phyloP scores from a whole-genome alignment of 148 eudicot genomes.

The Spergularia bocconei region DNA sequence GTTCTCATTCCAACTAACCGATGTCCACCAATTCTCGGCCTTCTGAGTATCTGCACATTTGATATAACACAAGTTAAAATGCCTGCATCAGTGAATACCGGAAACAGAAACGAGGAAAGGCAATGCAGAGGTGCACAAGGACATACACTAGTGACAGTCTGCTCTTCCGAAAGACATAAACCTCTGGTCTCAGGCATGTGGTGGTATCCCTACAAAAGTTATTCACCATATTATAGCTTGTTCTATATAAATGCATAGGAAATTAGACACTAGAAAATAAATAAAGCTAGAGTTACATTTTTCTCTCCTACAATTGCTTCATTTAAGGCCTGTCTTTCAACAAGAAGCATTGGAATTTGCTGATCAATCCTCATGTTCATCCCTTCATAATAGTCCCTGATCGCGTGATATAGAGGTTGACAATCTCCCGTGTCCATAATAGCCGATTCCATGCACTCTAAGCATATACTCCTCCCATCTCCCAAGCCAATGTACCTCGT shows the following conservation, averaged over 20 bases:
- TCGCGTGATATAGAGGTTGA: constrained; percentile 89
- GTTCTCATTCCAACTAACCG: constrained; percentile 88
- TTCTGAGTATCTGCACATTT: constrained; percentile 59
- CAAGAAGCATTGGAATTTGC: constrained; percentile 95
- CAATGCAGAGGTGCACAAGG: neutral
- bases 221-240: constrained; percentile 5
- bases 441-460: constrained; percentile 96
- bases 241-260: neutral
- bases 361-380: constrained; percentile 95
- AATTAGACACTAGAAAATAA: constrained; percentile 7
- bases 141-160: constrained; percentile 88
- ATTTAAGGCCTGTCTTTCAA: constrained; percentile 95
- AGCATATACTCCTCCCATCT: constrained; percentile 88
- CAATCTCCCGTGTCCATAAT: constrained; percentile 98
- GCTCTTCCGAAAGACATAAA: constrained; percentile 97
- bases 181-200: constrained; percentile 99
- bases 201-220: constrained; percentile 65
- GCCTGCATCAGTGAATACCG: neutral
- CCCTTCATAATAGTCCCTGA: constrained; percentile 95
- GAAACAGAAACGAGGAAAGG: neutral
- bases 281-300: constrained; percentile 42
- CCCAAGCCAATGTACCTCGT: constrained; percentile 70
- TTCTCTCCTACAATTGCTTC: constrained; percentile 99
- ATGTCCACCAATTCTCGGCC: constrained; percentile 81
- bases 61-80: neutral